Evolutionary conservation across 805 yeast species (phyloP).

Genomic region (Metschnikowia dekortorum): DNA sequence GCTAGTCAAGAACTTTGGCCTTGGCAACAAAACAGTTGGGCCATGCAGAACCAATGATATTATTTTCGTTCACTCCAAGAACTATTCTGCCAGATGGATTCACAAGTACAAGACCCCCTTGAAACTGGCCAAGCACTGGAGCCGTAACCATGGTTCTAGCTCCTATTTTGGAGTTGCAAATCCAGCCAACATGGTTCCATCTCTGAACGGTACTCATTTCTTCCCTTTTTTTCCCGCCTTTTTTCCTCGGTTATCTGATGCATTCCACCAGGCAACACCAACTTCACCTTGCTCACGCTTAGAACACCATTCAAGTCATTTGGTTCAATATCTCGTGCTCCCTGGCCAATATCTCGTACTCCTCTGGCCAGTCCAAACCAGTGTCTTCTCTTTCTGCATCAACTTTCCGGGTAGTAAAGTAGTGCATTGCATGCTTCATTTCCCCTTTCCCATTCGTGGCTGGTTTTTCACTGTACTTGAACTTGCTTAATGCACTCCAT

Average conservation of each 20-base stretch:
- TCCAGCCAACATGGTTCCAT: too few species aligned
- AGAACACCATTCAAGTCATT: constrained; percentile 63
- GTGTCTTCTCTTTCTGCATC: constrained; percentile 40
- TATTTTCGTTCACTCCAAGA: constrained; percentile 64
- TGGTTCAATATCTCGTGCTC: constrained; percentile 49
- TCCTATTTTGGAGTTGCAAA: constrained; percentile 55
- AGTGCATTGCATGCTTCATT: constrained; percentile 69
- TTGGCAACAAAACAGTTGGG: constrained; percentile 26
- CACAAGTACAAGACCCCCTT: constrained; percentile 73
- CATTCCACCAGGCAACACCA: constrained; percentile 51
- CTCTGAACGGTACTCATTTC: constrained; percentile 2
- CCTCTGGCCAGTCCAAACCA: constrained; percentile 68
- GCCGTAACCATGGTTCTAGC: constrained; percentile 89
- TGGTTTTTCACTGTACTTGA: constrained; percentile 74
- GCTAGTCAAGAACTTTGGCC: constrained; percentile 48
- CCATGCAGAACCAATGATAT: constrained; percentile 53
- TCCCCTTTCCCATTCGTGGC: constrained; percentile 80
- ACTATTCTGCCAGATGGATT: constrained; percentile 71
- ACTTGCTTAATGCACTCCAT: constrained; percentile 72
- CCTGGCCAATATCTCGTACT: constrained; percentile 15
- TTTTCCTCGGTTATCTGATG: constrained; percentile 12
- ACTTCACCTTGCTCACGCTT: constrained; percentile 68
- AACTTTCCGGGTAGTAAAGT: constrained; percentile 47
- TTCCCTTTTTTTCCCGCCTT: constrained; percentile 21
- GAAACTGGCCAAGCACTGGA: constrained; percentile 72